Conservation (phyloP, 306 rosid genomes). For the Trifolium fragiferum region DNA sequence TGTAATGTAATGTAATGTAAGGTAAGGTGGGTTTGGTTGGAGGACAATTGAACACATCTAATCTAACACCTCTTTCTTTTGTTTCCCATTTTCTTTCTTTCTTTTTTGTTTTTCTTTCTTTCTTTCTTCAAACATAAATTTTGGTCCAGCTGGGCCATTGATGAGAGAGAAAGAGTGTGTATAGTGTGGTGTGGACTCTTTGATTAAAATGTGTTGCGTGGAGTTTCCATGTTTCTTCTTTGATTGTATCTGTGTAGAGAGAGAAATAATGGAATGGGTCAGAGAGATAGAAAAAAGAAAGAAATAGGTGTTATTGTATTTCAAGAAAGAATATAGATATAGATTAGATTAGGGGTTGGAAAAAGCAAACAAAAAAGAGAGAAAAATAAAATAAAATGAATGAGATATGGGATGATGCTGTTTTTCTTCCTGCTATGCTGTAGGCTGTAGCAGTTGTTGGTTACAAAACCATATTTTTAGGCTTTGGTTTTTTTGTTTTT, state of each 20-base stretch:
- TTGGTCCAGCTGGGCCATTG: constrained; percentile 99
- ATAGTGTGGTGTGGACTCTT: constrained; percentile 64
- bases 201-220: constrained; percentile 44
- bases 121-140: constrained; percentile 66
- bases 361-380: constrained; percentile 26
- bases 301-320: not conserved
- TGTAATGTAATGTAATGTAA: not conserved
- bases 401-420: constrained; percentile 50
- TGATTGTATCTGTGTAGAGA: constrained; percentile 46
- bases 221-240: constrained; percentile 75
- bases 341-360: constrained; percentile 40
- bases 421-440: constrained; percentile 40
- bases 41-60: constrained; percentile 89
- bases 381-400: constrained; percentile 2
- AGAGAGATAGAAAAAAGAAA: constrained; percentile 33
- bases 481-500: constrained; percentile 48
- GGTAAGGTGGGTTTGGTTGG: constrained; percentile 89
- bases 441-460: constrained; percentile 53
- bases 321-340: constrained; percentile 13
- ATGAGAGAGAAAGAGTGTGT: constrained; percentile 54
- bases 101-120: constrained; percentile 43
- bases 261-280: constrained; percentile 42
- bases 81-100: constrained; percentile 49
- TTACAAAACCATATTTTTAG: constrained; percentile 57
- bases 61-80: constrained; percentile 33